Evolutionary conservation across 176 grass and related monocot genomes (phyloP).

Genomic region (Olyra latifolia): DNA sequence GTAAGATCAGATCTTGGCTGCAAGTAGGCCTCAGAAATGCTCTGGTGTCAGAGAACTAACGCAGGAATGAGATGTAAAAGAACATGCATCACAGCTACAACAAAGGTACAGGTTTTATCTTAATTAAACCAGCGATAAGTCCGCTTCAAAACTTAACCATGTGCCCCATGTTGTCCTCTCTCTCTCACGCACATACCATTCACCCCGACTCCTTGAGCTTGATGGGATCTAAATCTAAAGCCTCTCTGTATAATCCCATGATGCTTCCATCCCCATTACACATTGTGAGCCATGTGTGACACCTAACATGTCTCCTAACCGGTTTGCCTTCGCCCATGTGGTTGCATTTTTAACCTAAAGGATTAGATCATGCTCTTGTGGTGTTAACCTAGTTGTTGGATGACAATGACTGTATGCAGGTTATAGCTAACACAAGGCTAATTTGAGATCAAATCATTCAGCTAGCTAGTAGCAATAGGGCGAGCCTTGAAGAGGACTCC

Average conservation of each 20-base stretch:
- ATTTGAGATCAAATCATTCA: conserved; percentile 10
- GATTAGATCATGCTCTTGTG: conserved; percentile 29
- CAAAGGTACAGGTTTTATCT: conserved; percentile 49
- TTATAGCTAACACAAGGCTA: conserved; percentile 7
- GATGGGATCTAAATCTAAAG: conserved; percentile 80
- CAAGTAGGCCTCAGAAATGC: conserved; percentile 46
- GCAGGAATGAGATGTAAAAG: conserved; percentile 78
- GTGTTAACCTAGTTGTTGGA: conserved; percentile 12
- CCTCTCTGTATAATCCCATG: conserved; percentile 52
- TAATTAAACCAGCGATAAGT: conserved; percentile 44
- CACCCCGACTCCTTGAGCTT: conserved; percentile 19
- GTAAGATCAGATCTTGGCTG: conserved; percentile 53
- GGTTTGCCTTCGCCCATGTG: conserved; percentile 46
- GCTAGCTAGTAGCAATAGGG: neutral
- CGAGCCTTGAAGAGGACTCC: neutral
- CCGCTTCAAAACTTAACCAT: conserved; percentile 44
- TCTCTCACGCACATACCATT: conserved; percentile 3
- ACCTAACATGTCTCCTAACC: conserved; percentile 69
- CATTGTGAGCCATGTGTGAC: conserved; percentile 59
- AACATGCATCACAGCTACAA: conserved; percentile 81
- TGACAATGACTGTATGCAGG: conserved; percentile 31
- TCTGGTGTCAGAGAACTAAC: conserved; percentile 61
- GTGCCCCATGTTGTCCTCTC: conserved; percentile 56
- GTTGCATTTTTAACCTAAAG: conserved; percentile 38
- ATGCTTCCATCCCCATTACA: conserved; percentile 64